Evolutionary conservation across 1,284 basidiomycete species (phyloP).

Genomic region (Takashimella koratensis): DNA sequence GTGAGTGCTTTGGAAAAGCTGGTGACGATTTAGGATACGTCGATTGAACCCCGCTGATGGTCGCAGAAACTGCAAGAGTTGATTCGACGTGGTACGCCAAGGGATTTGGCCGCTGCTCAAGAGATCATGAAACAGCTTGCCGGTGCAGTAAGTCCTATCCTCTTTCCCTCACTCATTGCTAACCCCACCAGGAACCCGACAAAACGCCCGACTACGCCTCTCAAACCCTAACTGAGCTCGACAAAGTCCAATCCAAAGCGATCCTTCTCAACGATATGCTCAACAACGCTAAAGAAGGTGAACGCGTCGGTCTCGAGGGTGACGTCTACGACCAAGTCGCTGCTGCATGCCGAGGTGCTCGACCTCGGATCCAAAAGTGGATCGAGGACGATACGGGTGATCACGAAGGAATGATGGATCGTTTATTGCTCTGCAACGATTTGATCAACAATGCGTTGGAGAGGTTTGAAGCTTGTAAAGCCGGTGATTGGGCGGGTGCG

Average conservation of each 20-base stretch:
- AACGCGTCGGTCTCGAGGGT: conserved; percentile 71
- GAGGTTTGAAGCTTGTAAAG: conserved; percentile 87
- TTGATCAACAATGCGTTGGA: conserved; percentile 89
- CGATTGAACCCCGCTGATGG: background rate
- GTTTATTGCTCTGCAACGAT: conserved; percentile 93
- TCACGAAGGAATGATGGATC: conserved; percentile 83
- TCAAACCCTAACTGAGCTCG: conserved; percentile 84
- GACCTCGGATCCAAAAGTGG: conserved; percentile 97
- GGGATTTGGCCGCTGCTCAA: conserved; percentile 91
- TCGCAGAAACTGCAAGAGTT: conserved; percentile 90
- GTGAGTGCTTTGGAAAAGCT: no score
- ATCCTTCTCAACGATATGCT: conserved; percentile 94
- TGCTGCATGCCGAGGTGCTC: conserved; percentile 70
- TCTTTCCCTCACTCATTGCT: background rate
- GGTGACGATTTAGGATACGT: background rate
- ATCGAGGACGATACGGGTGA: conserved; percentile 78
- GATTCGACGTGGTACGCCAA: conserved; percentile 90
- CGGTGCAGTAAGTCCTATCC: conserved; percentile 66
- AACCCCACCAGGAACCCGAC: conserved; percentile 73
- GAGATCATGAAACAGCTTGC: conserved; percentile 96
- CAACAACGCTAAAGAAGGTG: conserved; percentile 82
- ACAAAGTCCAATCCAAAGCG: conserved; percentile 91
- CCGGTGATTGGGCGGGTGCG: conserved; percentile 65
- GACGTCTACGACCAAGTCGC: conserved; percentile 98
- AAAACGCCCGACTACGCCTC: conserved; percentile 87